A percentile compares a stretch with the other conserved stretches of the same genome.
These are phyloP conservation scores for Schizothecium vesticola DNA, from an alignment of 495 filamentous ascomycete species.

Conservation along the genomic window DNA sequence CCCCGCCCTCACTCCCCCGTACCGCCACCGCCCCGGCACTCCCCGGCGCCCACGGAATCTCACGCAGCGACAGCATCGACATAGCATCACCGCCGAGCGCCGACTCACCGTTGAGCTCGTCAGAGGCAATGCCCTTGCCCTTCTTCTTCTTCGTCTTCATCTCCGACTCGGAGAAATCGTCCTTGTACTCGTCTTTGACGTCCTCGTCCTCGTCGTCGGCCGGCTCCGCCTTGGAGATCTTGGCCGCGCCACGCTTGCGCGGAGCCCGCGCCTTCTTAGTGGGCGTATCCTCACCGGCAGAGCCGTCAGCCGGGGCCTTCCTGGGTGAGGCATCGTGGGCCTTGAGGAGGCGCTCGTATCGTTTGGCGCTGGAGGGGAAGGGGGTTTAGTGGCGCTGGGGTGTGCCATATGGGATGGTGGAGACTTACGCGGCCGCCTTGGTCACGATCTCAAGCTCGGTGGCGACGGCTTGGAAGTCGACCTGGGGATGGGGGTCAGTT, in stretches of 20 bases:
- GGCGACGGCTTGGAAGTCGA: constrained; percentile 59
- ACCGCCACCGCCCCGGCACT: neutral
- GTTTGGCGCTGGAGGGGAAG: constrained; percentile 47
- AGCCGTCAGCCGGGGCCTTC: constrained; percentile 10
- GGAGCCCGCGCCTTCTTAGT: constrained; percentile 18
- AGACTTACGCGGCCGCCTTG: constrained; percentile 63
- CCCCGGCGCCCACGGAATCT: constrained; percentile 3
- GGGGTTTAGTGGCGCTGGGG: neutral
- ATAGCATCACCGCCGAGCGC: neutral
- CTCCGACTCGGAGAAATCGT: constrained; percentile 21
- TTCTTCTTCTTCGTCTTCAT: constrained; percentile 23
- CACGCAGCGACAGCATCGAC: constrained; percentile 1
- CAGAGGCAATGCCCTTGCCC: neutral
- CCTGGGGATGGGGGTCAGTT: constrained; percentile 32
- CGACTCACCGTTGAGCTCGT: neutral
- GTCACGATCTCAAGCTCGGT: constrained; percentile 55
- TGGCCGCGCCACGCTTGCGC: constrained; percentile 37
- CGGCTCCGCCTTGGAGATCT: constrained; percentile 15
- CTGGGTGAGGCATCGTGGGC: constrained; percentile 33
- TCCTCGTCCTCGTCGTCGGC: constrained; percentile 30
- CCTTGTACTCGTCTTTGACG: constrained; percentile 29
- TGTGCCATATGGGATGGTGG: constrained; percentile 2
- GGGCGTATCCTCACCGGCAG: neutral
- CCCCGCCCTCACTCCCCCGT: neutral
- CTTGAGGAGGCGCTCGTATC: constrained; percentile 61